Base-by-base conservation (phyloP, 106 monocot genomes). In the Dendrobium huoshanense region DNA sequence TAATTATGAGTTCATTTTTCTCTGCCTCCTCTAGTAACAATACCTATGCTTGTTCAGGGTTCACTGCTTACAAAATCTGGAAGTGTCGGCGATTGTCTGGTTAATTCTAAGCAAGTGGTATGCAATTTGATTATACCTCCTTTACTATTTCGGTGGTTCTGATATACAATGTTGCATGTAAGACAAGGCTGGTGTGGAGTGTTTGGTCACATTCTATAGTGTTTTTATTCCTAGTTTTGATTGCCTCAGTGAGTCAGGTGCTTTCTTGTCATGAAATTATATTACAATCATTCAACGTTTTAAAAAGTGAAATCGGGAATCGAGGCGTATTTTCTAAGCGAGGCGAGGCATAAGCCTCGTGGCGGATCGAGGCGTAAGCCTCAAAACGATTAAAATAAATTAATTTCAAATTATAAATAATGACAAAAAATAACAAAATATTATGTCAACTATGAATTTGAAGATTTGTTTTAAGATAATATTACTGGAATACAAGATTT, bases 31-130 rank as follows among this genome's bases (percentile, higher is more conserved):
- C 20, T n/a, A 43, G 43, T 70, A 37, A 33, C 13, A 29, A 22
- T 37, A 37, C 20, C 13, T 33, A 29, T 65, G 11, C 15, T 37
- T 70, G 33, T 74, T 74, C 22, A 74, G 74, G 74, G 43, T 74
- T 74, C 74, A 20, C 43, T 74, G 11, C 27, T 70, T 70, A 74
- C 20, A 42, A 74, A 44, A 29, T 74, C 43, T 74, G 43, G 40
- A 16, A 44, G 72, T 17, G 72, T 37, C 16, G 72, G 74, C 19
- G 74, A 74, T 42, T 74, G 5, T 24, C 5, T 74, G 74, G 74
- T 74, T 41, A 41, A 41, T 74, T 74, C 74, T 44, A 74, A 74
- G 74, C 41, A 43, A 74, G 74, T 44, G 74, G 43, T 44, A 74
- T 44, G 43, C 4, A 74, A 20, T 74, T 43, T 74, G 43, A 74